Conservation (phyloP, 1,284 basidiomycete genomes). For the Cystobasidiaceae sp. region DNA sequence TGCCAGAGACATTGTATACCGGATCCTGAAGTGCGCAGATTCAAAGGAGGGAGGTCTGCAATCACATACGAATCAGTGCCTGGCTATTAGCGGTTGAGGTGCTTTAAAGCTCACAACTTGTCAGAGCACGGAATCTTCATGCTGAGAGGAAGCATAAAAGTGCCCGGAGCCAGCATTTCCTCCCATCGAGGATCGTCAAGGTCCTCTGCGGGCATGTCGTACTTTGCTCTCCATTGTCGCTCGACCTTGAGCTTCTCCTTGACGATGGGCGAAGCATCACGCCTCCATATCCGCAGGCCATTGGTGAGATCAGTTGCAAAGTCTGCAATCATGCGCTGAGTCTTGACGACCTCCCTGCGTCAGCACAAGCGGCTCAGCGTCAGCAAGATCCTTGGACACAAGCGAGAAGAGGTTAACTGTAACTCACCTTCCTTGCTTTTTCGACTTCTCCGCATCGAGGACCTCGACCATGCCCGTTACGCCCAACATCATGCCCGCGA, state of each 20-base stretch:
- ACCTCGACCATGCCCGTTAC: constrained; percentile 44
- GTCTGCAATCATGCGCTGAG: constrained; percentile 44
- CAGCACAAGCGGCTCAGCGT: neutral
- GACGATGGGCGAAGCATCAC: constrained; percentile 39
- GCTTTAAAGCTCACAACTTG: constrained; percentile 36
- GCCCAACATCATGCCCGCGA: constrained; percentile 44
- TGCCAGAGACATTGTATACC: constrained; percentile 45
- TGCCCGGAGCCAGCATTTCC: constrained; percentile 41
- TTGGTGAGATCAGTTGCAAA: constrained; percentile 44
- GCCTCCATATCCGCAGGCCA: constrained; percentile 43
- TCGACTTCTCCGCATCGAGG: constrained; percentile 37
- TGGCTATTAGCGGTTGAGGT: neutral
- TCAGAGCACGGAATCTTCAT: constrained; percentile 45
- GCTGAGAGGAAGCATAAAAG: constrained; percentile 44
- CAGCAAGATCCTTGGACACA: neutral
- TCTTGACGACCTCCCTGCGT: constrained; percentile 31
- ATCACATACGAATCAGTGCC: neutral
- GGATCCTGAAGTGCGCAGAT: constrained; percentile 42
- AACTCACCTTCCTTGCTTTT: constrained; percentile 32
- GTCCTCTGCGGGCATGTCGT: constrained; percentile 27
- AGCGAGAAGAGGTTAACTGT: neutral
- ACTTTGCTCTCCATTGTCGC: constrained; percentile 15
- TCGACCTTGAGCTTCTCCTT: constrained; percentile 26
- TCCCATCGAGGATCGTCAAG: constrained; percentile 28
- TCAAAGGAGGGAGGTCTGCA: constrained; percentile 44